Evolutionary conservation across 2,329 filamentous ascomycete species (phyloP).

Genomic region (Ceratocystis variospora): DNA sequence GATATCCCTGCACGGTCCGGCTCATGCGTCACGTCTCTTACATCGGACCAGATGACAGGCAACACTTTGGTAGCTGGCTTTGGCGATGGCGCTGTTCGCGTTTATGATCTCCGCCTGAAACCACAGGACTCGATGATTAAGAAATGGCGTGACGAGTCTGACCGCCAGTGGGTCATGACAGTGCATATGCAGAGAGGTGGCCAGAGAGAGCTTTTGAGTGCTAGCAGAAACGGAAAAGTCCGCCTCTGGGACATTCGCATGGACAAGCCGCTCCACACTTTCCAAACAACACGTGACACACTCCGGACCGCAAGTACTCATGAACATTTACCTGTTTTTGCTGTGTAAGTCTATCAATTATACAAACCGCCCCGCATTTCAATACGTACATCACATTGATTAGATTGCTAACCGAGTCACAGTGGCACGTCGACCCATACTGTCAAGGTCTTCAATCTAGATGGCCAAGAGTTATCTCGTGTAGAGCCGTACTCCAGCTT

Average conservation of each 20-base stretch:
- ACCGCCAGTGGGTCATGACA: constrained; percentile 84
- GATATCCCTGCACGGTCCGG: constrained; percentile 91
- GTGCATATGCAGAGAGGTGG: constrained; percentile 95
- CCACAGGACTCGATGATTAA: constrained; percentile 86
- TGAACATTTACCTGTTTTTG: constrained; percentile 92
- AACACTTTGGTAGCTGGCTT: constrained; percentile 94
- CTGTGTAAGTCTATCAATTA: constrained; percentile 49
- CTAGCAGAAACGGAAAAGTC: constrained; percentile 83
- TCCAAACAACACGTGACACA: constrained; percentile 61
- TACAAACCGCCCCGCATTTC: background rate
- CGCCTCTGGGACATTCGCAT: constrained; percentile 93
- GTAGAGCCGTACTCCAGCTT: constrained; percentile 87
- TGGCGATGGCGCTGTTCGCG: constrained; percentile 83
- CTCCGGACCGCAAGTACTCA: constrained; percentile 81
- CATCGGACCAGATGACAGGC: constrained; percentile 93
- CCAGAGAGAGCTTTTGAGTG: constrained; percentile 77
- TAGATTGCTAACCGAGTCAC: constrained; percentile 14
- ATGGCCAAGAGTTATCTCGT: constrained; percentile 62
- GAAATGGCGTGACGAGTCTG: constrained; percentile 83
- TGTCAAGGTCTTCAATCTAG: constrained; percentile 86
- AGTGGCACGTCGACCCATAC: constrained; percentile 79
- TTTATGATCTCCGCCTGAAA: constrained; percentile 78
- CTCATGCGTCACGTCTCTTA: constrained; percentile 89
- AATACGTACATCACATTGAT: background rate
- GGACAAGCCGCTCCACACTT: constrained; percentile 60